phyloP scores from a whole-genome alignment of 2,329 filamentous ascomycete species.

The Neoscytalidium dimidiatum region DNA sequence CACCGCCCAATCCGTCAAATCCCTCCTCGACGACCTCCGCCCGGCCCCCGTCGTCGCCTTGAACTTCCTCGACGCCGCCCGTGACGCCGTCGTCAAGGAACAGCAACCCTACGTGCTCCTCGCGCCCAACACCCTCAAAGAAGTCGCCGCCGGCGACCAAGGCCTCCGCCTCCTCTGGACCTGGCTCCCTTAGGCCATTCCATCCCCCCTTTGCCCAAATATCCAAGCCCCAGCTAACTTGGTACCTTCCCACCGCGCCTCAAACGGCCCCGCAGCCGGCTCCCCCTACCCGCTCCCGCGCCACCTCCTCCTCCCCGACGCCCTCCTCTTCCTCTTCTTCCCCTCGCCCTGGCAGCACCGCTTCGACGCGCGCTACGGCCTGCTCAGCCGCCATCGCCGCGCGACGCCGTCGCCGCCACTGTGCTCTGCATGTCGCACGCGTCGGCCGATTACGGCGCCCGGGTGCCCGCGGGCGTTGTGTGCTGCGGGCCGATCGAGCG shows the following conservation, averaged over 20 bases:
- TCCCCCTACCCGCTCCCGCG: neutral
- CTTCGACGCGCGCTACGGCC: neutral
- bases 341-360: neutral
- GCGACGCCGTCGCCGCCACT: neutral
- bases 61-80: neutral
- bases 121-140: neutral
- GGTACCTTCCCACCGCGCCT: no score
- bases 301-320: neutral
- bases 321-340: neutral
- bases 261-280: neutral
- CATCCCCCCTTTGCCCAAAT: neutral
- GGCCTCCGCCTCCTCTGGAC: neutral
- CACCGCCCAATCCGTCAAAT: neutral
- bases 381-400: neutral
- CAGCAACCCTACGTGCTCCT: neutral
- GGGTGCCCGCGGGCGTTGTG: neutral
- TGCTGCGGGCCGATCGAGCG: neutral
- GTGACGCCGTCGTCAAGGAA: neutral
- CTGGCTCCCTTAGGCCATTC: neutral
- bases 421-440: neutral
- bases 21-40: neutral
- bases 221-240: no score
- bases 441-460: neutral
- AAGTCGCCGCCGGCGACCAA: neutral
- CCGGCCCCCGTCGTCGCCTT: neutral